A percentile compares a stretch with the other conserved stretches of the same genome.
These are phyloP conservation scores for Ceratocystis cubensis DNA, from an alignment of 2,329 filamentous ascomycete genomes.

Conservation along the genomic window DNA sequence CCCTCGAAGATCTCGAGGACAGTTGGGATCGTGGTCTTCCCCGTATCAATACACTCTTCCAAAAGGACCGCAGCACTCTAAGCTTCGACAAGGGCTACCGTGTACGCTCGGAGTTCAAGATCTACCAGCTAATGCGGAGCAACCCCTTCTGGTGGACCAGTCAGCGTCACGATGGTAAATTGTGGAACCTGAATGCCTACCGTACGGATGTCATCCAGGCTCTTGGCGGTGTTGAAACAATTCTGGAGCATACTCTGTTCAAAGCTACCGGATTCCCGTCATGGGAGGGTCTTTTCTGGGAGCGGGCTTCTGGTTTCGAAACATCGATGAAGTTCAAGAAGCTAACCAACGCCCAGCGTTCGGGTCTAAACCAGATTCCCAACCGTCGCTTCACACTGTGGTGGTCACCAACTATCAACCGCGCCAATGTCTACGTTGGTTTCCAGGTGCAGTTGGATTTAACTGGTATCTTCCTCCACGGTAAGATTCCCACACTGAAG, in stretches of 20 bases:
- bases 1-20: conserved; percentile 90
- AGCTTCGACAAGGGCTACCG: conserved; percentile 99
- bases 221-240: conserved; percentile 90
- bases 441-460: conserved; percentile 98
- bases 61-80: conserved; percentile 92
- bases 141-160: conserved; percentile 99
- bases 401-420: conserved; percentile 91
- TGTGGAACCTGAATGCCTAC: conserved; percentile 96
- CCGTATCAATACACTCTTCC: conserved; percentile 96
- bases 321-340: conserved; percentile 95
- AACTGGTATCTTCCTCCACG: conserved; percentile 97
- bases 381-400: conserved; percentile 97
- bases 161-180: conserved; percentile 88
- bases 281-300: conserved; percentile 95
- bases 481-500: conserved; percentile 95
- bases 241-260: conserved; percentile 91
- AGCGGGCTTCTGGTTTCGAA: conserved; percentile 48
- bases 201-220: conserved; percentile 95
- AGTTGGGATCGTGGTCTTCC: conserved; percentile 97
- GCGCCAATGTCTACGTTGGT: conserved; percentile 96
- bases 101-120: conserved; percentile 89
- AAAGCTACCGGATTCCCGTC: conserved; percentile 93
- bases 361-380: conserved; percentile 94
- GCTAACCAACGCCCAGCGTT: conserved; percentile 89
- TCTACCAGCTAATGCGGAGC: conserved; percentile 97